Evolutionary conservation across 2,329 filamentous ascomycete species (phyloP).

Genomic region (Colletotrichum godetiae): DNA sequence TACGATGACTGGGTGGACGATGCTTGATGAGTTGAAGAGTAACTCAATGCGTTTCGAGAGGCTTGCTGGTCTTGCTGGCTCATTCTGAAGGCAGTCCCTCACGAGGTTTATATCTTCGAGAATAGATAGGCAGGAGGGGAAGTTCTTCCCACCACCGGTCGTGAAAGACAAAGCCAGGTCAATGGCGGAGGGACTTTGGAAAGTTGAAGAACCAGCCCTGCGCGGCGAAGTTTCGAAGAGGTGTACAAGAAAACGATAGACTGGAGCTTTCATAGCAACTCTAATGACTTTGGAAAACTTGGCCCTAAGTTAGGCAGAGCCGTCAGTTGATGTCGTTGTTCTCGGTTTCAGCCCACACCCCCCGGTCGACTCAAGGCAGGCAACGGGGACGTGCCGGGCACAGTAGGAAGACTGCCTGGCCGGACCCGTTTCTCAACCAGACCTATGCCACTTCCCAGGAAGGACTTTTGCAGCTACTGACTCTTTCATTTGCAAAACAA

Average conservation of each 20-base stretch:
- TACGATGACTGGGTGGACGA: neutral
- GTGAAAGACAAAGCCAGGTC: constrained; percentile 2
- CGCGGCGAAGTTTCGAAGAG: constrained; percentile 6
- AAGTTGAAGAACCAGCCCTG: constrained; percentile 9
- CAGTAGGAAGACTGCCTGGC: constrained; percentile 18
- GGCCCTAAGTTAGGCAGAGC: constrained; percentile 19
- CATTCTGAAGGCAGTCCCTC: constrained; percentile 24
- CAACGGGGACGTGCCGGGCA: constrained; percentile 10
- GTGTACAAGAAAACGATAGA: neutral
- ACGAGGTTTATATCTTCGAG: constrained; percentile 26
- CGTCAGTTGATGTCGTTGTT: constrained; percentile 11
- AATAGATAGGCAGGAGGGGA: neutral
- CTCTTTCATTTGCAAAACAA: constrained; percentile 1
- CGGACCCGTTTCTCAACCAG: constrained; percentile 12
- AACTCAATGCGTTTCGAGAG: constrained; percentile 8
- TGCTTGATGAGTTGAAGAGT: constrained; percentile 13
- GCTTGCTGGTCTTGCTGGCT: constrained; percentile 18
- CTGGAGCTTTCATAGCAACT: constrained; percentile 4
- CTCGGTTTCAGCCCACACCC: constrained; percentile 19
- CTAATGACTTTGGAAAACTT: constrained; percentile 1
- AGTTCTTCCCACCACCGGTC: neutral
- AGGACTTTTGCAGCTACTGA: constrained; percentile 29
- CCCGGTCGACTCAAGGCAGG: constrained; percentile 23
- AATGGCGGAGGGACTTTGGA: constrained; percentile 29
- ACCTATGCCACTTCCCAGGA: neutral